Percentiles rank a stretch among this genome's conserved stretches.
Conservation (phyloP, 2,329 filamentous ascomycete genomes). For the Fusarium bactridioides region DNA sequence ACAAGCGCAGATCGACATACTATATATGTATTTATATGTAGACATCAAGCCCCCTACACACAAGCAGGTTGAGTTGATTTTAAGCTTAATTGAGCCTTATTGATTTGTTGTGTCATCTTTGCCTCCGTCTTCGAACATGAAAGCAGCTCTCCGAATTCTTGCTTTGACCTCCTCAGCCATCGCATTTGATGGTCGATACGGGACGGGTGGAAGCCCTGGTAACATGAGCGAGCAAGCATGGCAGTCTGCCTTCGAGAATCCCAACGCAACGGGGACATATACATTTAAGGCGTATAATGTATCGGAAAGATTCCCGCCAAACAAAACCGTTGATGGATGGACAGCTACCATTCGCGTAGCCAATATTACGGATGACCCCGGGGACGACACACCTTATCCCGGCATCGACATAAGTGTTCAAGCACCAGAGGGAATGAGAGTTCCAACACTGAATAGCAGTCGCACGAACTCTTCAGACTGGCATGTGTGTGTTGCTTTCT, state of each 20-base stretch:
- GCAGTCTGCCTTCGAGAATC: constrained; percentile 8
- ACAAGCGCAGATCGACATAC: not conserved
- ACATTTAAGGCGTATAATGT: constrained; percentile 9
- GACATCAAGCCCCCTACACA: not conserved
- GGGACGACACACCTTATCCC: not conserved
- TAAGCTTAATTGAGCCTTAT: not conserved
- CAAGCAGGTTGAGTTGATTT: not conserved
- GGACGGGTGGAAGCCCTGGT: not conserved
- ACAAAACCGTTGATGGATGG: constrained; percentile 2
- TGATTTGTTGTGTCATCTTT: not conserved
- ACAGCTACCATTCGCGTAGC: constrained; percentile 14
- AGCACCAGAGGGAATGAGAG: constrained; percentile 10
- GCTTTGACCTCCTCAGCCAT: not conserved
- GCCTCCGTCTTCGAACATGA: not conserved
- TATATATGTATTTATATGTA: not conserved
- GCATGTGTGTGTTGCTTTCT: constrained; percentile 3
- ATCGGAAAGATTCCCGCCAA: constrained; percentile 9
- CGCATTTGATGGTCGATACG: not conserved
- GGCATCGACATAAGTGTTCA: constrained; percentile 10
- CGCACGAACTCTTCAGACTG: constrained; percentile 4
- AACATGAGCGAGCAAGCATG: constrained; percentile 11
- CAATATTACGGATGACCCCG: constrained; percentile 16
- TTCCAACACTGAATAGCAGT: not conserved
- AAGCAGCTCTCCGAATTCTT: not conserved
- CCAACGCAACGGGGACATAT: constrained; percentile 13